Conservation (phyloP, 2,329 filamentous ascomycete genomes). For the Calonectria ilicicola region DNA sequence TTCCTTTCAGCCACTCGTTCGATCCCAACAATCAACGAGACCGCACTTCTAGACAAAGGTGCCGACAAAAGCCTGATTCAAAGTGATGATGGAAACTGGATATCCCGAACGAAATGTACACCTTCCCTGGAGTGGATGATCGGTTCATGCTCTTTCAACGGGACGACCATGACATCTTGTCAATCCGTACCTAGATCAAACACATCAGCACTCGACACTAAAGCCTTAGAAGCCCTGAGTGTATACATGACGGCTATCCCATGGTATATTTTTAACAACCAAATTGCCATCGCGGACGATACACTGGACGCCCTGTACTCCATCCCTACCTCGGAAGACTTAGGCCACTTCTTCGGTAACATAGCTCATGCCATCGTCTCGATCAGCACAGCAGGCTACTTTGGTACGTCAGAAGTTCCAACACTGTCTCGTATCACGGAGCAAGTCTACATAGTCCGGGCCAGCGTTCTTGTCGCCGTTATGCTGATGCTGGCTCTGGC, state of each 20-base stretch:
- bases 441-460: conserved; percentile 32
- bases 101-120: conserved; percentile 33
- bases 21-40: conserved; percentile 33
- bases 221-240: conserved; percentile 22
- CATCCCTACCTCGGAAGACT: conserved; percentile 33
- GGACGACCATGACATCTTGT: conserved; percentile 33
- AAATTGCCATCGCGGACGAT: conserved; percentile 29
- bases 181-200: background rate
- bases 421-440: conserved; percentile 21
- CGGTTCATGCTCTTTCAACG: conserved; percentile 34
- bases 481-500: conserved; percentile 26
- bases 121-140: conserved; percentile 29
- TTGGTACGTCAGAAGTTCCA: conserved; percentile 29
- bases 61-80: conserved; percentile 30
- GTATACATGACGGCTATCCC: conserved; percentile 39
- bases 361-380: conserved; percentile 37
- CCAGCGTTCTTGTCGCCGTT: conserved; percentile 32
- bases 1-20: conserved; percentile 32
- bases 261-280: conserved; percentile 34
- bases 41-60: conserved; percentile 19
- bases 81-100: conserved; percentile 30
- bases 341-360: conserved; percentile 35
- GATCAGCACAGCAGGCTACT: conserved; percentile 35
- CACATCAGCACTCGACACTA: conserved; percentile 26
- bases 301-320: conserved; percentile 34